phyloP scores from a whole-genome alignment of 2,329 filamentous ascomycete species.

The Diaporthe caulivora region DNA sequence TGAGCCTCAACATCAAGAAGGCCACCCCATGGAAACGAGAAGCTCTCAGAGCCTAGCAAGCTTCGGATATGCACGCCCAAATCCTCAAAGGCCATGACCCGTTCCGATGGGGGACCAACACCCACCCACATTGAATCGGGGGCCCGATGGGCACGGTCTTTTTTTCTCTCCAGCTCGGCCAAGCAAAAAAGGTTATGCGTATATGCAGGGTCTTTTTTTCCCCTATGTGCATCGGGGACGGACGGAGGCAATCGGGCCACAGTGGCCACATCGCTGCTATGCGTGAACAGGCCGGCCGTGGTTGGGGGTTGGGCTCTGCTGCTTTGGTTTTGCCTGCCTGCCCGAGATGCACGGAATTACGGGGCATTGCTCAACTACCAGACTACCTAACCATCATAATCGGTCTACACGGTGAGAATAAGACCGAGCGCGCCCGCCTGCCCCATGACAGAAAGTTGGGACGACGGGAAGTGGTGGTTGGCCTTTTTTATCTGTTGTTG shows the following conservation, averaged over 20 bases:
- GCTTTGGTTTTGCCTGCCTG: not conserved
- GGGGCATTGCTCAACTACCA: not conserved
- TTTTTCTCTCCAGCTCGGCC: not conserved
- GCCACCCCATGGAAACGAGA: not conserved
- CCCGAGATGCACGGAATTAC: not conserved
- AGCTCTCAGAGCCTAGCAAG: not conserved
- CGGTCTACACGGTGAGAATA: not conserved
- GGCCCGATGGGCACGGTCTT: not conserved
- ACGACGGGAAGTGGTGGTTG: constrained; percentile 25
- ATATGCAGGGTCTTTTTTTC: not conserved
- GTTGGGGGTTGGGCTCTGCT: not conserved
- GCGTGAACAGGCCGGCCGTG: not conserved
- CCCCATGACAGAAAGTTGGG: constrained; percentile 18
- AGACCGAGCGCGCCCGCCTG: not conserved
- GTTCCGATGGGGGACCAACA: not conserved
- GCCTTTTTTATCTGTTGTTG: no score
- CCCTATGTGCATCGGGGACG: not conserved
- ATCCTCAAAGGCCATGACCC: not conserved
- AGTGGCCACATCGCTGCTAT: constrained; percentile 16
- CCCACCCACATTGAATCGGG: constrained; percentile 13
- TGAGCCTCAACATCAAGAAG: constrained; percentile 33
- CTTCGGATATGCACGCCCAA: not conserved
- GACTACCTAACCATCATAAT: no score
- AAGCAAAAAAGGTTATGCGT: not conserved
- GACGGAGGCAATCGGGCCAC: constrained; percentile 8